Evolutionary conservation across 768 basidiomycete species (phyloP).

Genomic region (Naganishia kalamii): DNA sequence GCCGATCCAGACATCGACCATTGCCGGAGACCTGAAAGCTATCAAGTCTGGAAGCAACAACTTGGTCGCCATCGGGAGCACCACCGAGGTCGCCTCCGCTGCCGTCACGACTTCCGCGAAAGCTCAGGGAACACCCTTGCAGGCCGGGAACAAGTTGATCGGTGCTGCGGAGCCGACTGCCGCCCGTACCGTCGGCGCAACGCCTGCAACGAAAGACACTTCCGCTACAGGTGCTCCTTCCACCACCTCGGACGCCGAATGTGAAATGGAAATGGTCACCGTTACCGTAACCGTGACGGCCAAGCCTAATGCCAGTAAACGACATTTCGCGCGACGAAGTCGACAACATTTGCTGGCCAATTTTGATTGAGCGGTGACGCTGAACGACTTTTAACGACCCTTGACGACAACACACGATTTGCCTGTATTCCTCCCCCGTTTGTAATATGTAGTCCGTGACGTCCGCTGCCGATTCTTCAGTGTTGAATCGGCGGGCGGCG

Average conservation of each 20-base stretch:
- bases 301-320: neutral
- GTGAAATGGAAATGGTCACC: neutral
- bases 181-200: no score
- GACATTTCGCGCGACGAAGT: neutral
- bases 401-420: no score
- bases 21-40: neutral
- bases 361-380: neutral
- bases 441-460: no score
- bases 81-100: neutral
- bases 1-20: neutral
- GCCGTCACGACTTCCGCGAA: neutral
- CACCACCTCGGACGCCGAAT: neutral
- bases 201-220: no score
- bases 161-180: no score
- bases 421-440: neutral
- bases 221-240: neutral
- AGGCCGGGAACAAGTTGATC: neutral
- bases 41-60: neutral
- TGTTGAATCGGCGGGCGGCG: constrained; percentile 2
- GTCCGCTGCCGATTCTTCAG: constrained; percentile 10
- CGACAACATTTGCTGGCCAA: neutral
- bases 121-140: neutral
- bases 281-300: neutral
- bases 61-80: neutral
- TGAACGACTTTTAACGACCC: constrained; percentile 7